Conservation (phyloP, 371 early-diverging fungal genomes). For the Mucor velutinosus region DNA sequence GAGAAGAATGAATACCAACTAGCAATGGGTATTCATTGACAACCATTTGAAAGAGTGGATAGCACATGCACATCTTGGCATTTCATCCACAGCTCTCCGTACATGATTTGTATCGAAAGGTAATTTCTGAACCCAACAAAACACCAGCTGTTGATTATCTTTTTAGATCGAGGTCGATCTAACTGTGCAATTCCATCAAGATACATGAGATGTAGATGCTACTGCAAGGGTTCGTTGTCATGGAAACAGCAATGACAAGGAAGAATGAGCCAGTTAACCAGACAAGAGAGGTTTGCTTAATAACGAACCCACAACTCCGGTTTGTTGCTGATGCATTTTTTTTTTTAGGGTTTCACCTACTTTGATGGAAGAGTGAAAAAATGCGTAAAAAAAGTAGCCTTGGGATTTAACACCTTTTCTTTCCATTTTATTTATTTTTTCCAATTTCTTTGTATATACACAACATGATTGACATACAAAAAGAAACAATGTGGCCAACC, state of each 20-base stretch:
- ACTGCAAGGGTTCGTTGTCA: not conserved
- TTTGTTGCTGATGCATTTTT: not conserved
- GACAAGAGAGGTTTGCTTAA: not conserved
- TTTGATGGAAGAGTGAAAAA: not conserved
- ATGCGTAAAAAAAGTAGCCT: not conserved
- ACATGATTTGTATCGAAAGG: not conserved
- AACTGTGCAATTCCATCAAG: not conserved
- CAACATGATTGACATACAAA: slow-evolving; percentile 21
- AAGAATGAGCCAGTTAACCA: not conserved
- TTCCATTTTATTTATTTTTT: slow-evolving; percentile 3
- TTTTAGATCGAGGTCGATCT: too few relatives aligned
- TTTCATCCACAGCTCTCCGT: not conserved
- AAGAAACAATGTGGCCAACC: slow-evolving; percentile 4
- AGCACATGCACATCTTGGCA: not conserved
- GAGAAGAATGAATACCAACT: too few relatives aligned
- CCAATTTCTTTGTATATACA: not conserved
- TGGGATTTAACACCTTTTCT: not conserved
- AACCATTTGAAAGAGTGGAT: not conserved
- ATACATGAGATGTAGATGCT: not conserved
- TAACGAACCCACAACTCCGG: not conserved
- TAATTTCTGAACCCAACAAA: not conserved
- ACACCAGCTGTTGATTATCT: not conserved
- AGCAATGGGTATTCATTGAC: too few relatives aligned
- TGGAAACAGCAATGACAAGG: not conserved
- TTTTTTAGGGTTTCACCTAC: not conserved